Percentiles rank a stretch among this genome's conserved stretches.
phyloP scores from a whole-genome alignment of 495 filamentous ascomycete species.

The Trypethelium eluteriae region DNA sequence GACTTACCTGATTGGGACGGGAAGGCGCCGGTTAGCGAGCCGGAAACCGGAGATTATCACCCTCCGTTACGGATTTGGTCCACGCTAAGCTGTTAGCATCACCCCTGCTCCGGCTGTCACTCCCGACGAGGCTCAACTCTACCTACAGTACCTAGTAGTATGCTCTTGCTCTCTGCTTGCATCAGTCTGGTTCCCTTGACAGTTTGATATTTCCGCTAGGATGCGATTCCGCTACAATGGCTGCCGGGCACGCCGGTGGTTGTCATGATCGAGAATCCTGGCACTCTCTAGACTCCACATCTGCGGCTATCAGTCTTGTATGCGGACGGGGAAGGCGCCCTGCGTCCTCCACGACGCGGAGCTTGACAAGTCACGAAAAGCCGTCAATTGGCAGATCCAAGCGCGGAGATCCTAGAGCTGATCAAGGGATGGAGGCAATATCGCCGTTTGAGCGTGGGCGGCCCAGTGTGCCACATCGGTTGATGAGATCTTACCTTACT shows the following conservation, averaged over 20 bases:
- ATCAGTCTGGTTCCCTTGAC: too few relatives aligned
- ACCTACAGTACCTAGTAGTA: background rate
- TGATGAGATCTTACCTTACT: too few relatives aligned
- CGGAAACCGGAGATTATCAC: background rate
- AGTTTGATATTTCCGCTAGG: too few relatives aligned
- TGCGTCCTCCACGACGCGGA: background rate
- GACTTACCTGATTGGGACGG: background rate
- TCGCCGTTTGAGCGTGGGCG: background rate
- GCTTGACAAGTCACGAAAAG: background rate
- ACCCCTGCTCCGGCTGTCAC: background rate
- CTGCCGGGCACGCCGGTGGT: too few relatives aligned
- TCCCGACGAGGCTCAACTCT: slow-evolving; percentile 1
- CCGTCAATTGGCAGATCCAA: background rate
- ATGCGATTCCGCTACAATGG: too few relatives aligned
- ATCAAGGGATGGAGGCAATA: background rate
- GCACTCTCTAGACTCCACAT: background rate
- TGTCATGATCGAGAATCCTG: background rate
- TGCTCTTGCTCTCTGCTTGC: too few relatives aligned
- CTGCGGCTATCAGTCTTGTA: background rate
- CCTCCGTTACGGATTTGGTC: too few relatives aligned
- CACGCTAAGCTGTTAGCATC: too few relatives aligned
- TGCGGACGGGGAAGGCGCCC: background rate
- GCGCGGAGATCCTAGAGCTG: background rate
- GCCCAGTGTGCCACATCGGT: too few relatives aligned
- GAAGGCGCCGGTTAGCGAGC: background rate